Evolutionary conservation across 345 rosid genomes (phyloP).

Genomic region (Trapa incisa): DNA sequence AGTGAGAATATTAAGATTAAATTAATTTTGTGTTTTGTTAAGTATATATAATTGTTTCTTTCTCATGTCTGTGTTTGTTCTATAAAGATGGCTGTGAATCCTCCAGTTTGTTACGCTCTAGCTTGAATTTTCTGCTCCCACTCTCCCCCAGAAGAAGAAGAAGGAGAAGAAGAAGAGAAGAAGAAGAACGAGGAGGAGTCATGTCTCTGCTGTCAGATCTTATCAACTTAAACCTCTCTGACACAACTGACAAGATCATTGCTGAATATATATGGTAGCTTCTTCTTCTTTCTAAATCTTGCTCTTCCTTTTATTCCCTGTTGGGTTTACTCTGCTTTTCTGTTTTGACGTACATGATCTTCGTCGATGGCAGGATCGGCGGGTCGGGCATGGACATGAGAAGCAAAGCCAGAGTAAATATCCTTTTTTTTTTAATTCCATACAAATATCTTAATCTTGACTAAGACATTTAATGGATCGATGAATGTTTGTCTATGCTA

Average conservation of each 20-base stretch:
- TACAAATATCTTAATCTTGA: too few relatives aligned
- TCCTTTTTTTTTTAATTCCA: neutral
- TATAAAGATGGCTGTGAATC: neutral
- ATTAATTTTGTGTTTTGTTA: too few relatives aligned
- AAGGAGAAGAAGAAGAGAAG: neutral
- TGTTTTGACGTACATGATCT: neutral
- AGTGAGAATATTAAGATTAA: too few relatives aligned
- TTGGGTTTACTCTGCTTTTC: too few relatives aligned
- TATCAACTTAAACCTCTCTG: slow-evolving; percentile 1
- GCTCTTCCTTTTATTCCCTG: too few relatives aligned
- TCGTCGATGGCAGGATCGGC: slow-evolving; percentile 22
- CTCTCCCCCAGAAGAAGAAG: neutral
- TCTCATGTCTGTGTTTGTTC: neutral
- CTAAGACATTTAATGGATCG: too few relatives aligned
- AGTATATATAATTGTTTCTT: too few relatives aligned
- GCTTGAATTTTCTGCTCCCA: neutral
- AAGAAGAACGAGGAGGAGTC: neutral
- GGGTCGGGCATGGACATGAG: slow-evolving; percentile 36
- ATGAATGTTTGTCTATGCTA: neutral
- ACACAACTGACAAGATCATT: slow-evolving; percentile 5
- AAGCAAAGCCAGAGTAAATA: slow-evolving; percentile 34
- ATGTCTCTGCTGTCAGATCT: slow-evolving; percentile 6
- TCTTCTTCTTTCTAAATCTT: neutral
- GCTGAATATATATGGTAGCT: slow-evolving; percentile 7
- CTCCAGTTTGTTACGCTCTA: neutral